Conservation (phyloP, 2,329 filamentous ascomycete species). For the Penicillium hordei region DNA sequence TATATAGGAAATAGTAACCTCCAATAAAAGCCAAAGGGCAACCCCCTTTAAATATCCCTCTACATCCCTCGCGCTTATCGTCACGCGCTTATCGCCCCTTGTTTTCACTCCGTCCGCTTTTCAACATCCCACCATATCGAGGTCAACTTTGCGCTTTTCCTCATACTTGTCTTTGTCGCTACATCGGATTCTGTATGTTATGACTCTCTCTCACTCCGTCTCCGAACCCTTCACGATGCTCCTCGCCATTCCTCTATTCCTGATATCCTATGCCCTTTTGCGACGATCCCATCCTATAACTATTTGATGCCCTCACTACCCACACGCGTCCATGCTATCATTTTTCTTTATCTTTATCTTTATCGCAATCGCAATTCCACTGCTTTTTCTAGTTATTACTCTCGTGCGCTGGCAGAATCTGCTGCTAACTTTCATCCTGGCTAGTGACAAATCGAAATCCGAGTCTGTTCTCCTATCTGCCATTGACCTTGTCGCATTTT, state of each 20-base stretch:
- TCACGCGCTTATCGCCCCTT: conserved; percentile 31
- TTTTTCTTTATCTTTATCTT: too few species aligned
- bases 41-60: not conserved
- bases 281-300: not conserved
- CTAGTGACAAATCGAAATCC: not conserved
- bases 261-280: not conserved
- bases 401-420: not conserved
- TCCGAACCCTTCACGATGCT: not conserved
- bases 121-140: conserved; percentile 27
- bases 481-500: not conserved
- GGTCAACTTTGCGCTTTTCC: conserved; percentile 4
- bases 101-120: conserved; percentile 21
- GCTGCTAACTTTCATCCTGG: not conserved
- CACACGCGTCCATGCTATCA: not conserved
- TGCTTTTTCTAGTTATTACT: not conserved
- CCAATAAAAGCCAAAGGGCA: not conserved
- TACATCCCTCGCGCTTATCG: conserved; percentile 25
- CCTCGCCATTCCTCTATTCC: not conserved
- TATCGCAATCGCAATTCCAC: not conserved
- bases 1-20: not conserved
- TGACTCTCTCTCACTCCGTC: too few species aligned
- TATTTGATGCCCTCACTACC: not conserved
- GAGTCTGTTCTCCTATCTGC: not conserved
- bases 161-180: not conserved
- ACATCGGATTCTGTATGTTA: not conserved